These are phyloP conservation scores for Cucurbitaria berberidis DNA, from an alignment of 2,329 filamentous ascomycete species.

Conservation along the genomic window DNA sequence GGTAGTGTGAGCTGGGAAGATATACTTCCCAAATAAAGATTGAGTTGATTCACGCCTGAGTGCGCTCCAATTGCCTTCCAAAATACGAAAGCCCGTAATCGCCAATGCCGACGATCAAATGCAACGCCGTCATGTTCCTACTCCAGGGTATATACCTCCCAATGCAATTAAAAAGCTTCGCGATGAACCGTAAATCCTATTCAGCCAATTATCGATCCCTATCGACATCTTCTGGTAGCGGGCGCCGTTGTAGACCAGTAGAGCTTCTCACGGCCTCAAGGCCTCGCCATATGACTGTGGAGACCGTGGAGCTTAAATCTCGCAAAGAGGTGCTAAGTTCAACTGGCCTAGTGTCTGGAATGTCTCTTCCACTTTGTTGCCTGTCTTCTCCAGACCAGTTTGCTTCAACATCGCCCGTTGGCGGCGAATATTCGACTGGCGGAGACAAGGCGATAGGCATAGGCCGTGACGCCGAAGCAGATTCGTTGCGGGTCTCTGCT, in stretches of 20 bases:
- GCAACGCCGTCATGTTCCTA: slow-evolving; percentile 14
- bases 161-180: slow-evolving; percentile 19
- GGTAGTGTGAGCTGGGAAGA: background rate
- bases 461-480: slow-evolving; percentile 58
- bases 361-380: slow-evolving; percentile 41
- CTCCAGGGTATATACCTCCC: slow-evolving; percentile 21
- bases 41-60: background rate
- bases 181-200: slow-evolving; percentile 6
- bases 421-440: slow-evolving; percentile 6
- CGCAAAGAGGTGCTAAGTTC: slow-evolving; percentile 35
- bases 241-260: slow-evolving; percentile 37
- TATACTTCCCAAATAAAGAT: background rate
- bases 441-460: slow-evolving; percentile 45
- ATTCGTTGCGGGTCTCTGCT: slow-evolving; percentile 53
- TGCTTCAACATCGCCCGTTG: slow-evolving; percentile 40
- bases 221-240: slow-evolving; percentile 41
- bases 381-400: slow-evolving; percentile 50
- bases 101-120: slow-evolving; percentile 1
- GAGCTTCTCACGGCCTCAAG: slow-evolving; percentile 41
- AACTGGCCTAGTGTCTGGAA: slow-evolving; percentile 13
- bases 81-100: background rate
- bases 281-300: slow-evolving; percentile 45
- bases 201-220: slow-evolving; percentile 36
- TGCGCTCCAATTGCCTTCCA: background rate
- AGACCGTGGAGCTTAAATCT: slow-evolving; percentile 41